A percentile compares a stretch with the other conserved stretches of the same genome.
Conservation (phyloP, 1,284 basidiomycete species). For the Tilletia caries region DNA sequence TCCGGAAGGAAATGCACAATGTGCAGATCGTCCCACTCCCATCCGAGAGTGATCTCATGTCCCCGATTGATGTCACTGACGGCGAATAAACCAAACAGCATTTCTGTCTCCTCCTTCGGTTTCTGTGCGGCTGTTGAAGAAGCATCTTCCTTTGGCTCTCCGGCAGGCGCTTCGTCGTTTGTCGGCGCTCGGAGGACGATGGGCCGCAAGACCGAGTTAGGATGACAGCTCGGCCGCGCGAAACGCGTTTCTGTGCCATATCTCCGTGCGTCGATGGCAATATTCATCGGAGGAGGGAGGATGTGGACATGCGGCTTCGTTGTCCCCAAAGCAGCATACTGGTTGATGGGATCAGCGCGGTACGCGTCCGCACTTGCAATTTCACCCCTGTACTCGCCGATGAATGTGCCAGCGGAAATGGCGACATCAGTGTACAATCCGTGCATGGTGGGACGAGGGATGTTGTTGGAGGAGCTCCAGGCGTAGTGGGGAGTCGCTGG, state of each 20-base stretch:
- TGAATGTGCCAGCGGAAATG: slow-evolving; percentile 54
- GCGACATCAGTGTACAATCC: slow-evolving; percentile 54
- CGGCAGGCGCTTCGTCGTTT: slow-evolving; percentile 6
- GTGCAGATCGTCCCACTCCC: slow-evolving; percentile 95
- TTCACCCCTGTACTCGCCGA: slow-evolving; percentile 53
- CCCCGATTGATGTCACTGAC: slow-evolving; percentile 69
- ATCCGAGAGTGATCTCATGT: slow-evolving; percentile 84
- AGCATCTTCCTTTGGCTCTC: background rate
- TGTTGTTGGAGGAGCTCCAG: slow-evolving; percentile 55
- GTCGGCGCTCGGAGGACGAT: slow-evolving; percentile 60
- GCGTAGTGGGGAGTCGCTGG: slow-evolving; percentile 39
- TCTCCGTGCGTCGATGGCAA: slow-evolving; percentile 77
- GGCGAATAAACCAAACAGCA: slow-evolving; percentile 81
- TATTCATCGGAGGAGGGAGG: slow-evolving; percentile 72
- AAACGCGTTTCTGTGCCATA: slow-evolving; percentile 74
- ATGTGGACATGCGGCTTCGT: slow-evolving; percentile 71
- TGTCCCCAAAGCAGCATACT: slow-evolving; percentile 59
- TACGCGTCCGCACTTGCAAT: slow-evolving; percentile 52
- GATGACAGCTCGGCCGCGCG: slow-evolving; percentile 77
- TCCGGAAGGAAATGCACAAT: slow-evolving; percentile 77
- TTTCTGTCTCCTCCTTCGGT: slow-evolving; percentile 56
- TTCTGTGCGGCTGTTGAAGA: slow-evolving; percentile 15
- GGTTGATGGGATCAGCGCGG: slow-evolving; percentile 59
- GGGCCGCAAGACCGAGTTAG: slow-evolving; percentile 81
- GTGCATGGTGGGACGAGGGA: slow-evolving; percentile 55